Conservation (phyloP, 257 asterid species). For the Pogostemon cablin region DNA sequence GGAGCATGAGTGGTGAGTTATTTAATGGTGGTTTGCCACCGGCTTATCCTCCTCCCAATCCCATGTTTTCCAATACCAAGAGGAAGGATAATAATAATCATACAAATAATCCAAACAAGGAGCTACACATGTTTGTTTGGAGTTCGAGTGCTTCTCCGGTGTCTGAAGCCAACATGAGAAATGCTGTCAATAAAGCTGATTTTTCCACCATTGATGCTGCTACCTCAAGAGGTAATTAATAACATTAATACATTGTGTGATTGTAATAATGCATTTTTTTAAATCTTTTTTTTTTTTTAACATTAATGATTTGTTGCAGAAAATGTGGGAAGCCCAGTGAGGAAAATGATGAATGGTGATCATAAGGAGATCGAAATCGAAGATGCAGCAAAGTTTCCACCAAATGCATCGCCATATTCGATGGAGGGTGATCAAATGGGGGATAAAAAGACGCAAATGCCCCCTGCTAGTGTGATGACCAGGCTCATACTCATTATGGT, state of each 20-base stretch:
- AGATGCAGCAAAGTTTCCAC: conserved; percentile 47
- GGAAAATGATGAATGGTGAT: conserved; percentile 51
- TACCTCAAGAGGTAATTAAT: conserved; percentile 51
- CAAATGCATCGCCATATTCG: conserved; percentile 59
- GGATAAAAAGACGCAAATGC: conserved; percentile 79
- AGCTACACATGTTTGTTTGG: conserved; percentile 94
- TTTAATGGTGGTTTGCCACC: conserved; percentile 35
- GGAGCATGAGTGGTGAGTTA: conserved; percentile 84
- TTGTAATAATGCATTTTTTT: no score
- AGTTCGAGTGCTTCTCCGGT: conserved; percentile 94
- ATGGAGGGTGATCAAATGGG: conserved; percentile 34
- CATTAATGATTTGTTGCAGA: conserved; percentile 33
- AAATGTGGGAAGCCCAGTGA: conserved; percentile 46
- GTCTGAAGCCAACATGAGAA: conserved; percentile 67
- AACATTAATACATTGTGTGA: no score
- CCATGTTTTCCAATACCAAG: conserved; percentile 65
- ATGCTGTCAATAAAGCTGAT: conserved; percentile 55
- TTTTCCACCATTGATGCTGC: conserved; percentile 50
- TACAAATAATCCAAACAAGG: conserved; percentile 53
- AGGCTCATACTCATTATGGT: conserved; percentile 92
- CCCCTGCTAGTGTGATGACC: conserved; percentile 94
- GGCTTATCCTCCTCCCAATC: conserved; percentile 82
- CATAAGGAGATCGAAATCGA: conserved; percentile 70
- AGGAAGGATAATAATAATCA: conserved; percentile 46
- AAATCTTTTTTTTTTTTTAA: no score